Evolutionary conservation across 2,329 filamentous ascomycete genomes (phyloP).

Genomic region (Cordyceps cateniannulata): DNA sequence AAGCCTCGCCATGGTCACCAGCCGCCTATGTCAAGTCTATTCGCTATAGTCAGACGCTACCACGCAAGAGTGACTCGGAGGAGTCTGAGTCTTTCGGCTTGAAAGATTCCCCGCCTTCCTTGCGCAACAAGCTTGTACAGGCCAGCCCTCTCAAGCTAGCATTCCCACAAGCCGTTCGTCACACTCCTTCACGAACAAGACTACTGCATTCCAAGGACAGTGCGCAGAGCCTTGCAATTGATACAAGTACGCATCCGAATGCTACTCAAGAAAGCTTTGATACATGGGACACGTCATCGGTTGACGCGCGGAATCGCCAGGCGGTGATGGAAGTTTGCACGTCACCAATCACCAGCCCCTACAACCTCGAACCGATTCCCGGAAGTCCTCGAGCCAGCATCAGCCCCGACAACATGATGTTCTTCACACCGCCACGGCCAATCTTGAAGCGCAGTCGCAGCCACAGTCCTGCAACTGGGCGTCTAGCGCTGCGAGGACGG

Average conservation of each 20-base stretch:
- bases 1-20: conserved; percentile 20
- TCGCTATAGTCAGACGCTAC: conserved; percentile 42
- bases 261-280: conserved; percentile 60
- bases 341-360: conserved; percentile 31
- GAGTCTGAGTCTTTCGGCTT: conserved; percentile 30
- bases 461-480: conserved; percentile 35
- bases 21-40: conserved; percentile 42
- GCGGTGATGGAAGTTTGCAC: conserved; percentile 46
- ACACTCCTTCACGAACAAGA: conserved; percentile 50
- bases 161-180: conserved; percentile 42
- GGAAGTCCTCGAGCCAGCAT: conserved; percentile 58
- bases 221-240: conserved; percentile 37
- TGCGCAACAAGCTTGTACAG: conserved; percentile 22
- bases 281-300: conserved; percentile 66
- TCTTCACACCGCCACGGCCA: conserved; percentile 47
- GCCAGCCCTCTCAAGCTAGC: conserved; percentile 28
- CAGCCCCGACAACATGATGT: conserved; percentile 55
- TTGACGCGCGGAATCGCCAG: conserved; percentile 56
- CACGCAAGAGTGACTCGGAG: conserved; percentile 25
- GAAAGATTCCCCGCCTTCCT: conserved; percentile 38
- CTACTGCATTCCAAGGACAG: conserved; percentile 40
- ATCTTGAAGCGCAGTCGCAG: conserved; percentile 41
- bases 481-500: conserved; percentile 15
- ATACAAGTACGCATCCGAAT: conserved; percentile 33
- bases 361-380: conserved; percentile 64